These are phyloP conservation scores for Lolium multiflorum DNA, from an alignment of 176 grass and related monocot genomes.

Conservation along the genomic window DNA sequence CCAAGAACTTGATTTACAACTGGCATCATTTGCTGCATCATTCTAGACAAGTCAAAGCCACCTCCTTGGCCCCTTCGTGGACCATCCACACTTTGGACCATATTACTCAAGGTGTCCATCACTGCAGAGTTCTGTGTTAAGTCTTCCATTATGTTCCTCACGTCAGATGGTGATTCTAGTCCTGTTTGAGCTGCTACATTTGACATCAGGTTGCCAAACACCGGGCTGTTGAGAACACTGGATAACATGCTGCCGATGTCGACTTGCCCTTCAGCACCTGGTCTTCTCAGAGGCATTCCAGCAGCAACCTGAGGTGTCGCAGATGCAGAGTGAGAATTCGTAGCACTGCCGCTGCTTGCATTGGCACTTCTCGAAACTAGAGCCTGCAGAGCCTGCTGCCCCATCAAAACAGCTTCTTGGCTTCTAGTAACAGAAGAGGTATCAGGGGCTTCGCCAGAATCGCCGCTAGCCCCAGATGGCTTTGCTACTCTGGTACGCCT, in stretches of 20 bases:
- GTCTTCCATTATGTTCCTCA: conserved; percentile 82
- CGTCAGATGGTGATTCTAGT: conserved; percentile 55
- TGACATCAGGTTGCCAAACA: conserved; percentile 65
- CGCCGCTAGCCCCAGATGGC: conserved; percentile 25
- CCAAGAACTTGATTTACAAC: conserved; percentile 85
- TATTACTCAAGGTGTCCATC: conserved; percentile 64
- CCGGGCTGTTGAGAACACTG: conserved; percentile 65
- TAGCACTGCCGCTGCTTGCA: conserved; percentile 22
- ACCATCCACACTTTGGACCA: conserved; percentile 75
- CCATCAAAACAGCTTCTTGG: conserved; percentile 57
- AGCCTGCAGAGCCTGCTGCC: conserved; percentile 63
- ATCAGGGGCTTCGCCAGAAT: conserved; percentile 40
- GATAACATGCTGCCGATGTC: conserved; percentile 79
- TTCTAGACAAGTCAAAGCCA: conserved; percentile 82
- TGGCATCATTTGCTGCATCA: conserved; percentile 96
- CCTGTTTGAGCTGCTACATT: conserved; percentile 72
- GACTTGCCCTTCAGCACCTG: conserved; percentile 51
- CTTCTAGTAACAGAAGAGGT: conserved; percentile 44
- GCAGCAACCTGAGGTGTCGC: conserved; percentile 30
- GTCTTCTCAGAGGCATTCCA: conserved; percentile 40
- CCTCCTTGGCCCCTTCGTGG: conserved; percentile 56
- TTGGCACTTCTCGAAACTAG: conserved; percentile 54
- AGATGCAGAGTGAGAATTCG: conserved; percentile 36
- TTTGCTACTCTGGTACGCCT: conserved; percentile 50
- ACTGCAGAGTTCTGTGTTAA: conserved; percentile 66